phyloP scores from a whole-genome alignment of 306 rosid species.

The Astragalus glycyphyllos region DNA sequence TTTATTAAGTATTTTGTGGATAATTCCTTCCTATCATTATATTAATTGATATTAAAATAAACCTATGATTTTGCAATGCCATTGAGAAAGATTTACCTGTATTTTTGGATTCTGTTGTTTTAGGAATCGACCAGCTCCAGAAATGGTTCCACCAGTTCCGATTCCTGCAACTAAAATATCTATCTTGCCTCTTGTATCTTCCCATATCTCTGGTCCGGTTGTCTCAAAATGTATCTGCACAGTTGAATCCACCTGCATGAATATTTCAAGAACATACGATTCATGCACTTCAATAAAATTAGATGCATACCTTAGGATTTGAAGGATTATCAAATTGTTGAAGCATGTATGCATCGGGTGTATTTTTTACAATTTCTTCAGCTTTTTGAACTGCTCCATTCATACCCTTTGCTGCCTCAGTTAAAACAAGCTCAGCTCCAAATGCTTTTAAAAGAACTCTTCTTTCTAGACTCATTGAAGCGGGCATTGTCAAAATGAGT shows the following conservation, averaged over 20 bases:
- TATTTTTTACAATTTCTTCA: conserved; percentile 84
- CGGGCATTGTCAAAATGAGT: conserved; percentile 95
- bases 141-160: conserved; percentile 98
- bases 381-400: conserved; percentile 99
- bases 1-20: conserved; percentile 12
- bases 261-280: conserved; percentile 18
- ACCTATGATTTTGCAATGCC: conserved; percentile 12
- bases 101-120: conserved; percentile 82
- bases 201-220: conserved; percentile 99
- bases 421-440: conserved; percentile 95
- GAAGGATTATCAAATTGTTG: conserved; percentile 99
- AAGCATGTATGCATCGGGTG: conserved; percentile 89
- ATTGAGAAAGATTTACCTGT: conserved; percentile 58
- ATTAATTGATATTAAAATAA: conserved; percentile 18
- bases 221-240: conserved; percentile 94
- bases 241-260: conserved; percentile 35
- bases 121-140: conserved; percentile 86
- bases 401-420: conserved; percentile 93
- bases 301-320: conserved; percentile 84
- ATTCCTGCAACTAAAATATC: conserved; percentile 96
- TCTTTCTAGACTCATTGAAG: conserved; percentile 98
- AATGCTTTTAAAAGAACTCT: conserved; percentile 95
- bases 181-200: conserved; percentile 92
- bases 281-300: conserved; percentile 26
- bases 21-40: conserved; percentile 28